Evolutionary conservation across 2,329 filamentous ascomycete species (phyloP), one percentile per base, ranked within the genome.

Genomic region (Thielaviopsis euricoi): DNA sequence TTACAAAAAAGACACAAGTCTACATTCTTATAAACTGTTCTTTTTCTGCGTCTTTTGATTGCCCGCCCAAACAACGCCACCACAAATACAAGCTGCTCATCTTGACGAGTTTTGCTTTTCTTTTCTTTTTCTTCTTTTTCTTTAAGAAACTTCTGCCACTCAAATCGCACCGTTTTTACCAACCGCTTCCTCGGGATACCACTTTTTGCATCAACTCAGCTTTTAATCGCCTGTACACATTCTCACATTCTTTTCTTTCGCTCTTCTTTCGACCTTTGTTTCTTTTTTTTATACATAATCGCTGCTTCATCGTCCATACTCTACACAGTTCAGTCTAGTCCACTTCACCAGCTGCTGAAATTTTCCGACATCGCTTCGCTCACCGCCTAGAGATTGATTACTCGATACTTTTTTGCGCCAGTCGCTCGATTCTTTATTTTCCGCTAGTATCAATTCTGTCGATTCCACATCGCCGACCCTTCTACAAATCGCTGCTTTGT

Each of bases 191-290:
- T 29, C n/a, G 23, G 19, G 13, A 57, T 52, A n/a, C 22, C 25
- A 49, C 43, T 21, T 49, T 33, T 60, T 58, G 37, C 51, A 46
- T 58, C 56, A 29, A 51, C n/a, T 53, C 15, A 13, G 43, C 53
- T 26, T 56, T 55, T 55, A 57, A 59, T 59, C 54, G 60, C 53
- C 54, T 61, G 61, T 64, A 65, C 65, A 65, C 63, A 64, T 60
- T 65, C 21, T 43, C 55, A 58, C 56, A 55, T 60, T 60, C 59
- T 60, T 57, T 59, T 60, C 55, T 55, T 46, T 33, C 48, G 22
- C 26, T 52, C 40, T 33, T 57, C 29, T 19, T 52, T 52, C 46
- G 23, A 57, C 55, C 29, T 53, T 60, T 29, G 58, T 57, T 57
- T 60, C 58, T 53, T 60, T 60, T 51, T 60, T 57, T 50, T 54